Percentiles rank a stretch among this genome's conserved stretches.
Evolutionary conservation across 2,329 filamentous ascomycete species (phyloP).

Genomic region (Curvularia spicifera): DNA sequence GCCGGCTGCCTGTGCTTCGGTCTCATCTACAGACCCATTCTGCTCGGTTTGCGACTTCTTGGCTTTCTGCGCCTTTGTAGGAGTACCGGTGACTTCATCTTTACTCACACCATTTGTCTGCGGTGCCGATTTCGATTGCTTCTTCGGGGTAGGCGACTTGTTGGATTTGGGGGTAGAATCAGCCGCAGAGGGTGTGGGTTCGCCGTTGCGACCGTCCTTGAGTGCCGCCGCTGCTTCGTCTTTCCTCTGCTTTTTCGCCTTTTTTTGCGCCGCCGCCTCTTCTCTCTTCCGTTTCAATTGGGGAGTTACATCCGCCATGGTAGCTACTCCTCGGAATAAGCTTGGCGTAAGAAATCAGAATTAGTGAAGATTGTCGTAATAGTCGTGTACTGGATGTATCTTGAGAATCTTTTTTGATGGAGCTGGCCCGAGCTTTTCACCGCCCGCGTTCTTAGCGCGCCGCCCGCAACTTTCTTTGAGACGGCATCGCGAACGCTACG

Average conservation of each 20-base stretch:
- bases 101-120: conserved; percentile 19
- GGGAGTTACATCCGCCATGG: conserved; percentile 37
- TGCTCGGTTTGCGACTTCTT: conserved; percentile 14
- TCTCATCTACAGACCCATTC: conserved; percentile 3
- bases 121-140: conserved; percentile 19
- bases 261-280: conserved; percentile 38
- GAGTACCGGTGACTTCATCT: conserved; percentile 16
- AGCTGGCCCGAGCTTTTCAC: conserved; percentile 42
- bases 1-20: conserved; percentile 10
- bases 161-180: conserved; percentile 24
- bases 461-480: conserved; percentile 45
- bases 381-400: conserved; percentile 5
- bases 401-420: conserved; percentile 34
- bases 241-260: conserved; percentile 39
- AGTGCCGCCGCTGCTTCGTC: conserved; percentile 25
- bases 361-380: conserved; percentile 10
- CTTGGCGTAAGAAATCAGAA: conserved; percentile 8
- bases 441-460: conserved; percentile 39
- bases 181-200: conserved; percentile 18
- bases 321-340: background rate
- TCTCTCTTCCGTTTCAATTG: conserved; percentile 43
- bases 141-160: conserved; percentile 19
- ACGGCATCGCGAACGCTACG: conserved; percentile 24
- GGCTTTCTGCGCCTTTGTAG: conserved; percentile 11
- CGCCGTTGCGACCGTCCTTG: conserved; percentile 21